Evolutionary conservation across 2,329 filamentous ascomycete genomes (phyloP).

Genomic region (Cryoendolithus antarcticus): DNA sequence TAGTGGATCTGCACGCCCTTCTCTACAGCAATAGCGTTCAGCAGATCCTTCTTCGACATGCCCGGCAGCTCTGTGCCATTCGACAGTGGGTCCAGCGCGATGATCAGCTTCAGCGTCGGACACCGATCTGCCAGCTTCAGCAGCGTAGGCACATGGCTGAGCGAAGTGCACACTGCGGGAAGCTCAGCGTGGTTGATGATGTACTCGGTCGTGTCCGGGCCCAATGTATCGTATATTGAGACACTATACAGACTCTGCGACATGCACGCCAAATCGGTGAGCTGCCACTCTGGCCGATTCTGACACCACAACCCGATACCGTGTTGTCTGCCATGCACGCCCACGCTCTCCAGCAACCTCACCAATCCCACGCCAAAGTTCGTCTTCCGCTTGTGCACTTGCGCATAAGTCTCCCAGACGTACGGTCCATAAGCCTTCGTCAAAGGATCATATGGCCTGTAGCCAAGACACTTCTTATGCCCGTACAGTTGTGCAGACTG

Average conservation of each 20-base stretch:
- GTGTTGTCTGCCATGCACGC: slow-evolving; percentile 54
- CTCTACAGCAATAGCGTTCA: slow-evolving; percentile 62
- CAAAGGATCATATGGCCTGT: slow-evolving; percentile 62
- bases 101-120: slow-evolving; percentile 72
- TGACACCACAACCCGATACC: slow-evolving; percentile 77
- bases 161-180: slow-evolving; percentile 60
- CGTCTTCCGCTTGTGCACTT: slow-evolving; percentile 65
- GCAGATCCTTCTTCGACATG: slow-evolving; percentile 64
- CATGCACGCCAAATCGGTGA: slow-evolving; percentile 72
- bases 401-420: slow-evolving; percentile 70
- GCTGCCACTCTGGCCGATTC: slow-evolving; percentile 82
- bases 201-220: slow-evolving; percentile 81
- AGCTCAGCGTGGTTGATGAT: slow-evolving; percentile 86
- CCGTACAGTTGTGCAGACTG: slow-evolving; percentile 44
- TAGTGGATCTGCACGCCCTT: slow-evolving; percentile 68
- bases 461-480: slow-evolving; percentile 63
- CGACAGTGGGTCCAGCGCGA: slow-evolving; percentile 74
- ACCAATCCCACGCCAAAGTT: slow-evolving; percentile 79
- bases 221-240: slow-evolving; percentile 91
- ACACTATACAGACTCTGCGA: slow-evolving; percentile 83
- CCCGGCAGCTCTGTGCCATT: slow-evolving; percentile 59
- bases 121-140: slow-evolving; percentile 68
- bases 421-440: slow-evolving; percentile 67
- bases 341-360: slow-evolving; percentile 63
- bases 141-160: slow-evolving; percentile 69